Evolutionary conservation across 768 basidiomycete genomes (phyloP).

Genomic region (Suillus luteus): DNA sequence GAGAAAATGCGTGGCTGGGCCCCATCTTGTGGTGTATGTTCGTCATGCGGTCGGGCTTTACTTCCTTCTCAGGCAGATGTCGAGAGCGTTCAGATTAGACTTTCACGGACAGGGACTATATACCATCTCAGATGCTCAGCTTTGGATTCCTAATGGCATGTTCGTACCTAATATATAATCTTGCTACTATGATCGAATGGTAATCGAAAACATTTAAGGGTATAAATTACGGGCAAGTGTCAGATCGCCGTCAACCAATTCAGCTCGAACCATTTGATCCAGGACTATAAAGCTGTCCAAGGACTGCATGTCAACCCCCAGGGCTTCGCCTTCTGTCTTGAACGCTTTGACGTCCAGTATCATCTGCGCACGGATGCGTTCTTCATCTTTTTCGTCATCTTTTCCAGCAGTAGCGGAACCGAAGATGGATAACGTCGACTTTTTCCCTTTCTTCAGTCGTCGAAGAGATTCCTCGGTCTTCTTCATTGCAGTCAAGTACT

Average conservation of each 20-base stretch:
- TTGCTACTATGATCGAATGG: neutral
- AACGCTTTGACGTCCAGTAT: constrained; percentile 84
- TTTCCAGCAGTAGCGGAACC: constrained; percentile 47
- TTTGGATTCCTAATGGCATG: constrained; percentile 19
- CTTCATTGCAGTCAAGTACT: constrained; percentile 79
- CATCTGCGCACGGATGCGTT: constrained; percentile 83
- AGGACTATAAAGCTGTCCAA: constrained; percentile 57
- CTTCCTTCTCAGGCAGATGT: constrained; percentile 27
- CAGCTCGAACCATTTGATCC: constrained; percentile 58
- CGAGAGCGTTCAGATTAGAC: constrained; percentile 36
- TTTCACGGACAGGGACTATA: constrained; percentile 61
- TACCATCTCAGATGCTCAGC: constrained; percentile 53
- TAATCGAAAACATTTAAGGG: neutral
- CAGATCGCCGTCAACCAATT: constrained; percentile 36
- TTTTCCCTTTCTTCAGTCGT: constrained; percentile 86
- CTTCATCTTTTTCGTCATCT: constrained; percentile 80
- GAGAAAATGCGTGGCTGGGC: constrained; percentile 68
- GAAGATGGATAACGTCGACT: constrained; percentile 78
- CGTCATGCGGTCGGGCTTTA: constrained; percentile 53
- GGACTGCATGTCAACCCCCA: constrained; percentile 64
- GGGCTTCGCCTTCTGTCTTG: constrained; percentile 67
- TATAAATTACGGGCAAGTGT: neutral
- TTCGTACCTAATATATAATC: neutral
- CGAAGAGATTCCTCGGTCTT: constrained; percentile 91
- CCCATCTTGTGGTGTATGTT: constrained; percentile 49